Base-by-base conservation (phyloP, 106 monocot genomes). In the Platanthera zijinensis region DNA sequence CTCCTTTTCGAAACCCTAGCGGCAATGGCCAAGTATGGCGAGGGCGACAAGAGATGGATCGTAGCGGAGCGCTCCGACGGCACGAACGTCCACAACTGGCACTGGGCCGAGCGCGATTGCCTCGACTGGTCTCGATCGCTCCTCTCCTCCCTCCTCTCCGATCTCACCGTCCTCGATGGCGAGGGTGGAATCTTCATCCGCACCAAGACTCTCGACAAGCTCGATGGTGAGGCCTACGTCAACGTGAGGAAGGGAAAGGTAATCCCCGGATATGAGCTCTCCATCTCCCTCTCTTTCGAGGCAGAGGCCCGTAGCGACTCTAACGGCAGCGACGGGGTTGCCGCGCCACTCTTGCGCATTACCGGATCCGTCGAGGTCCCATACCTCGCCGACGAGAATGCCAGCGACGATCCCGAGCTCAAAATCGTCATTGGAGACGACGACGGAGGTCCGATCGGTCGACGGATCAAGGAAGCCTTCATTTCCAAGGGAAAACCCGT, bases 1-100 rank as follows among this genome's bases (percentile, higher is more conserved):
- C 45, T 32, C 28, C 14, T n/a, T 48, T 15, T 21, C 21, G 52
- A 50, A 52, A 52, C 56, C 56, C 74, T 57, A 57, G 57, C 21
- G 10, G 14, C 70, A 77, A 97, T 97, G 97, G 97, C 97, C 79
- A 91, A 86, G 85, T 91, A 83, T 75, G 97, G 97, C 7, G 91
- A 97, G 79, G 97, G 93, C 57, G 97, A 97, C 91, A 87, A 86
- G 89, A 87, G 97, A 8, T 97, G 97, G 97, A 97, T 97, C 88
- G 97, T 97, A 45, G 81, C 87, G 78, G 97, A 97, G 15, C 93
- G 93, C 48, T 46, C 93, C 6, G 97, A 97, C 83, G 97, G 97
- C 48, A 76, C 90, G 77, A 97, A 97, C 80, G 93, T 97, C 71
- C 93, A 97, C 88, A 91, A 97, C 86, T 97, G 97, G 97, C 97